Evolutionary conservation across 306 rosid genomes (phyloP), one percentile per base, ranked within the genome.

Genomic region (Castanopsis chinensis): DNA sequence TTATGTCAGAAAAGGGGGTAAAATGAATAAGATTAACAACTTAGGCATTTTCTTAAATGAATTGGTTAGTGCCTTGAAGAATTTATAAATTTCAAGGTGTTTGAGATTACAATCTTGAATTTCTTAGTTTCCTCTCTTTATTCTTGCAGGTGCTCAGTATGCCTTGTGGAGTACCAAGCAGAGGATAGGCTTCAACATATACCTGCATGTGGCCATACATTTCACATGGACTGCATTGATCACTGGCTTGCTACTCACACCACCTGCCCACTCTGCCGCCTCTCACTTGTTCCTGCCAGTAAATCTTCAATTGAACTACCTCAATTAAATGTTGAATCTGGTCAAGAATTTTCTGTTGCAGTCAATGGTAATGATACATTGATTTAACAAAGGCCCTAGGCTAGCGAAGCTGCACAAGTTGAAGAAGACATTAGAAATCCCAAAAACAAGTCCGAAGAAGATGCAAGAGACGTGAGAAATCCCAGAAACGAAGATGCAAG

Each of bases 201-300:
- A 82, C 98, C 97, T 76, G 84, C 88, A 35, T 94, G 98, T 72
- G 91, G 91, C 74, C 98, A 93, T 79, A 87, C 94, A 41, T 93
- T 93, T 83, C 97, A 93, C 79, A 84, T 90, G 84, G 86, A 82
- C 77, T 94, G 97, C 90, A 94, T 94, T 41, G 98, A 94, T 87
- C 90, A 83, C 83, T 94, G 98, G 98, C 97, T 94, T 32, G 8
- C 94, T 84, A 90, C 41, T 84, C 93, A 92, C 86, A 81, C 77
- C 73, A 94, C 98, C 72, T 94, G 98, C 68, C 98, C 98, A n/a
- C 98, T 94, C 81, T 94, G 98, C 79, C 98, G 98, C 81, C 79
- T 89, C 68, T 89, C 93, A 5, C 87, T 94, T 56, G 89, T 93
- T 68, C 32, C 88, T 4, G 67, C 86, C 37, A 77, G 85, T 18